Conservation (phyloP, 331 rosid species). For the Stylosanthes scabra region DNA sequence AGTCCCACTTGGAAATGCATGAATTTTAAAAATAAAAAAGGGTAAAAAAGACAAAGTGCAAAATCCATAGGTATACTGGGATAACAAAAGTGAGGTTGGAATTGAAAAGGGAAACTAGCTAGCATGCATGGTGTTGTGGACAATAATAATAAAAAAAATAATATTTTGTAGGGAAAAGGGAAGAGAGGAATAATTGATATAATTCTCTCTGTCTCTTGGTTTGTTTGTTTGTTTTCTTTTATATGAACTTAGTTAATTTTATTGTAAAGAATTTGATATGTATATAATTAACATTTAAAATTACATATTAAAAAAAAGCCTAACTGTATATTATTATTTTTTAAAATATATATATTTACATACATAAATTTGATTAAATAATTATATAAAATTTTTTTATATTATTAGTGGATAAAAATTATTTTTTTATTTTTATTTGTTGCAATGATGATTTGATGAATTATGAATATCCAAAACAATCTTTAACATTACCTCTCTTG, state of each 20-base stretch:
- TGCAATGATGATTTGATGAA: constrained; percentile 20
- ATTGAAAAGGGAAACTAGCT: constrained; percentile 36
- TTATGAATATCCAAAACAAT: constrained; percentile 25
- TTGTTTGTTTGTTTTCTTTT: neutral
- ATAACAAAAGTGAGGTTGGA: constrained; percentile 57
- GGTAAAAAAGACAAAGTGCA: neutral
- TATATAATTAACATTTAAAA: too few relatives aligned
- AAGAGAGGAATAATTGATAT: constrained; percentile 13
- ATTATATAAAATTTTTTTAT: too few relatives aligned
- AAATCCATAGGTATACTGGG: constrained; percentile 33
- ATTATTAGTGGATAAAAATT: too few relatives aligned
- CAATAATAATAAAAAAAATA: constrained; percentile 6
- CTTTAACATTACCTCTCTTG: constrained; percentile 69
- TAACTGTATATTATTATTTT: too few relatives aligned
- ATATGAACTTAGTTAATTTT: too few relatives aligned
- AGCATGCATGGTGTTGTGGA: neutral
- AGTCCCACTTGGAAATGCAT: neutral
- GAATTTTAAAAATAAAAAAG: neutral
- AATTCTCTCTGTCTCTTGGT: constrained; percentile 27
- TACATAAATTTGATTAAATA: too few relatives aligned
- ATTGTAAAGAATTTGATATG: too few relatives aligned
- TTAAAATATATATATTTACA: too few relatives aligned
- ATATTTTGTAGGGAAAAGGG: neutral
- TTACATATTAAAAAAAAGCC: too few relatives aligned
- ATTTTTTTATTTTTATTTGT: constrained; percentile 29